Base-by-base conservation (phyloP, 257 asterid genomes). In the Solanum etuberosum region DNA sequence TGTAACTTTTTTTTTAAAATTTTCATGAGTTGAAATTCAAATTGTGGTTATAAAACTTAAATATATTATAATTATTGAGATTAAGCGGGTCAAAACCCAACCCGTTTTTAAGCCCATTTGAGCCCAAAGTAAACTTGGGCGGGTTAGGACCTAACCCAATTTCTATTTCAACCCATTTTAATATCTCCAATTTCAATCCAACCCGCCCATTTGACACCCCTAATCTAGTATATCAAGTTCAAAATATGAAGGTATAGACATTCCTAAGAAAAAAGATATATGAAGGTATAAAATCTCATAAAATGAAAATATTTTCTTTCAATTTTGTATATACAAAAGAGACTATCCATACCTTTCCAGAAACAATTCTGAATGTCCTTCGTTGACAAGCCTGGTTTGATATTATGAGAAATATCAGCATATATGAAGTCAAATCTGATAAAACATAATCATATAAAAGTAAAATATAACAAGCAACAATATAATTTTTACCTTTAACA, bases 401-500 rank as follows among this genome's bases (percentile, higher is more conserved):
- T 32, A 40, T 83, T 14, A 29, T 73, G 32, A 51, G 85, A 67
- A 38, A 83, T 51, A 35, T 71, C 74, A 48, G 54, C 37, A 67
- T 71, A 65, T 40, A 82, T 27, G 20, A 70, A 42, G 65, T 6
- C 61, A 51, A 73, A 18, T 34, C n/a, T 63, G 16, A 14, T 16
- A 38, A 46, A 80, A 78, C 40, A 78, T 16, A 9, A 51, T 29
- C 38, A 72, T 48, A 34, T 84, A 57, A 59, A 40, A 37, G 15
- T 34, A 27, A 21, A 34, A 34, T 42, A 42, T 31, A 25, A 27
- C 2, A 32, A 27, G 46, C 77, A 78, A 81, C 86, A 73, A 23
- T 9, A 35, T 35, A 16, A 70, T 46, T 68, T 21, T 85, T 43
- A 95, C 98, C 98, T 93, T 32, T 92, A 80, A 89, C 87, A 84